A percentile compares a stretch with the other conserved stretches of the same genome.
Evolutionary conservation across 2,329 filamentous ascomycete species (phyloP).

Genomic region (Fusarium sublunatum): DNA sequence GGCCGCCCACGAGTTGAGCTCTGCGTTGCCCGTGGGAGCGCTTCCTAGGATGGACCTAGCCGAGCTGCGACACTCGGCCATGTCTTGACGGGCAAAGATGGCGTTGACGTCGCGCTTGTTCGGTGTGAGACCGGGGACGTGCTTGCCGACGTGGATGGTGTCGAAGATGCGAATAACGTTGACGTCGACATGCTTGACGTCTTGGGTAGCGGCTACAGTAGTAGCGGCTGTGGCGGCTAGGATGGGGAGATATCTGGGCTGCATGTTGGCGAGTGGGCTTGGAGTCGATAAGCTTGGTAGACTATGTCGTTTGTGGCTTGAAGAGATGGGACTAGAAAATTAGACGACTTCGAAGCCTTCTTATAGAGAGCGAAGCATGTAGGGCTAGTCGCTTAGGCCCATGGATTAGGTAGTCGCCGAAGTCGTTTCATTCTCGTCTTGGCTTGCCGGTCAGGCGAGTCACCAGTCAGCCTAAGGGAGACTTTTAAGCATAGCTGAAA

Average conservation of each 20-base stretch:
- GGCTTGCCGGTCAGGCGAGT: neutral
- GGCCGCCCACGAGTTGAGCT: neutral
- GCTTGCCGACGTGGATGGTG: slow-evolving; percentile 23
- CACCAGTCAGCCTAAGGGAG: neutral
- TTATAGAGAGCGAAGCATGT: neutral
- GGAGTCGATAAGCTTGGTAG: no score
- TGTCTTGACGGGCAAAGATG: slow-evolving; percentile 14
- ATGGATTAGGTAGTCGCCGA: neutral
- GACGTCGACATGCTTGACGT: slow-evolving; percentile 21
- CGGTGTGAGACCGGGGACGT: slow-evolving; percentile 14
- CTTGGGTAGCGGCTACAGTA: slow-evolving; percentile 4
- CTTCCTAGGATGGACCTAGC: slow-evolving; percentile 8
- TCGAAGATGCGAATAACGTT: slow-evolving; percentile 32
- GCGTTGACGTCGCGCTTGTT: slow-evolving; percentile 30
- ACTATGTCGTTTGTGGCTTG: no score
- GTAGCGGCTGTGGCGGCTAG: slow-evolving; percentile 24
- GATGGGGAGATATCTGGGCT: slow-evolving; percentile 15
- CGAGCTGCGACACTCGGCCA: slow-evolving; percentile 19
- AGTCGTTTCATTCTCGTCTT: neutral
- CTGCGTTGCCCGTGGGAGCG: slow-evolving; percentile 5
- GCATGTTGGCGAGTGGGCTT: slow-evolving; percentile 21
- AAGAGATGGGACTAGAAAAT: neutral
- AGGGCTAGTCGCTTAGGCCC: neutral
- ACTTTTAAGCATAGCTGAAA: slow-evolving; percentile 14
- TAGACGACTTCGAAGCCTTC: neutral